phyloP scores from a whole-genome alignment of 1,139 yeast species.

The Kluyveromyces sp. region DNA sequence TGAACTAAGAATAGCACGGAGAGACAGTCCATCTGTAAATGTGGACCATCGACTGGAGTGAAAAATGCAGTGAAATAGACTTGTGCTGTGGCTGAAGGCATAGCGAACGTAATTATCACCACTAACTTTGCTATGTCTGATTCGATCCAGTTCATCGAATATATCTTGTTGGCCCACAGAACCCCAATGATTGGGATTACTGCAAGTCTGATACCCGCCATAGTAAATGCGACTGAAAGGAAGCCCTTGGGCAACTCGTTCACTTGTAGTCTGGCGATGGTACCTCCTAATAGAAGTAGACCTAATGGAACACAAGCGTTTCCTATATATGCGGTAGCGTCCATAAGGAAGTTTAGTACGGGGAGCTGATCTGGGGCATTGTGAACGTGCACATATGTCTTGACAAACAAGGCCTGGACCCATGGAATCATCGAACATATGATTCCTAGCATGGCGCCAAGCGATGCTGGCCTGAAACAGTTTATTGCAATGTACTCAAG shows the following conservation, averaged over 20 bases:
- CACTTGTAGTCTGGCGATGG: slow-evolving; percentile 60
- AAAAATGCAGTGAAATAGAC: slow-evolving; percentile 80
- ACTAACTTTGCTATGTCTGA: slow-evolving; percentile 47
- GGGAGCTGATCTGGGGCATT: slow-evolving; percentile 77
- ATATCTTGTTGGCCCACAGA: slow-evolving; percentile 40
- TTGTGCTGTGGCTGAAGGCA: slow-evolving; percentile 81
- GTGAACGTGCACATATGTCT: slow-evolving; percentile 35
- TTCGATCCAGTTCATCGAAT: slow-evolving; percentile 31
- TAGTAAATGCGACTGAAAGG: slow-evolving; percentile 44
- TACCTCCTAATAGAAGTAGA: slow-evolving; percentile 65
- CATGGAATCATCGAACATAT: slow-evolving; percentile 64
- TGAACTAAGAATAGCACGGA: slow-evolving; percentile 67
- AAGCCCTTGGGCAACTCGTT: slow-evolving; percentile 54
- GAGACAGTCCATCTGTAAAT: slow-evolving; percentile 74
- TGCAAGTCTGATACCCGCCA: slow-evolving; percentile 39
- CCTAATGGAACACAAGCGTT: slow-evolving; percentile 83
- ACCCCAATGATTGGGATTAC: slow-evolving; percentile 55
- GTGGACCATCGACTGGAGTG: slow-evolving; percentile 52
- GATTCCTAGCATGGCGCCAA: slow-evolving; percentile 45
- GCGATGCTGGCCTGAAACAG: slow-evolving; percentile 50
- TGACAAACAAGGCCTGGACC: slow-evolving; percentile 59
- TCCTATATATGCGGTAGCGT: slow-evolving; percentile 64
- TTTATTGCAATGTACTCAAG: slow-evolving; percentile 35
- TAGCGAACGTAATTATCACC: slow-evolving; percentile 63
- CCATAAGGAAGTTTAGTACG: slow-evolving; percentile 75